Evolutionary conservation across 129 eudicot species (phyloP).

Genomic region (Flaveria sonorensis): DNA sequence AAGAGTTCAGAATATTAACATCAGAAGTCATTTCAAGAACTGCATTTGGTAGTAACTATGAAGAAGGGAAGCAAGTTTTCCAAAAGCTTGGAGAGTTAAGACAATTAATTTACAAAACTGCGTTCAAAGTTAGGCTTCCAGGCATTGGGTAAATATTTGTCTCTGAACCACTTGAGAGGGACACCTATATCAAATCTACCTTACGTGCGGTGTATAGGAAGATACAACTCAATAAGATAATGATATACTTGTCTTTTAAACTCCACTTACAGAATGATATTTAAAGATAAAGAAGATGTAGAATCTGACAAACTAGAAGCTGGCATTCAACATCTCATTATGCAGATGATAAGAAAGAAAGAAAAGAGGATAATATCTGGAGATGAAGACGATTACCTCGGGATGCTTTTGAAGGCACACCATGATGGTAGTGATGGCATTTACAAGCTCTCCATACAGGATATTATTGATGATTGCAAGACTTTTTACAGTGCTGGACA

Average conservation of each 20-base stretch:
- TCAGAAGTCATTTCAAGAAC: slow-evolving; percentile 38
- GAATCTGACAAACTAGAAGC: slow-evolving; percentile 22
- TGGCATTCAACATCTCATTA: slow-evolving; percentile 19
- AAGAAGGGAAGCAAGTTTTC: slow-evolving; percentile 36
- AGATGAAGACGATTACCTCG: slow-evolving; percentile 52
- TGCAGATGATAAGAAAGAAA: slow-evolving; percentile 26
- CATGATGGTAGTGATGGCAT: slow-evolving; percentile 29
- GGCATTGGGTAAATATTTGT: slow-evolving; percentile 15
- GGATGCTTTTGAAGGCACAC: slow-evolving; percentile 50
- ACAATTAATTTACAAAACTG: background rate
- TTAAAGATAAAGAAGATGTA: slow-evolving; percentile 26
- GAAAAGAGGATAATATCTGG: slow-evolving; percentile 1
- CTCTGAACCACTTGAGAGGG: background rate
- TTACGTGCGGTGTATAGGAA: background rate
- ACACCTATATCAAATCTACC: too few species aligned
- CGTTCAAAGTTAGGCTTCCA: background rate
- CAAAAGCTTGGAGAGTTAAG: slow-evolving; percentile 13
- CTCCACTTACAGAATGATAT: slow-evolving; percentile 8
- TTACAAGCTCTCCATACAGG: slow-evolving; percentile 51
- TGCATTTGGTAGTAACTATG: slow-evolving; percentile 35
- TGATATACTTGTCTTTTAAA: background rate
- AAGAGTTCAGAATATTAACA: slow-evolving; percentile 32
- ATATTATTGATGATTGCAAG: slow-evolving; percentile 71
- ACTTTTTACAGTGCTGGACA: slow-evolving; percentile 64
- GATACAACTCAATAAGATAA: background rate